phyloP scores from a whole-genome alignment of 371 early-diverging fungal genomes.

The Syncephalastrum racemosum region DNA sequence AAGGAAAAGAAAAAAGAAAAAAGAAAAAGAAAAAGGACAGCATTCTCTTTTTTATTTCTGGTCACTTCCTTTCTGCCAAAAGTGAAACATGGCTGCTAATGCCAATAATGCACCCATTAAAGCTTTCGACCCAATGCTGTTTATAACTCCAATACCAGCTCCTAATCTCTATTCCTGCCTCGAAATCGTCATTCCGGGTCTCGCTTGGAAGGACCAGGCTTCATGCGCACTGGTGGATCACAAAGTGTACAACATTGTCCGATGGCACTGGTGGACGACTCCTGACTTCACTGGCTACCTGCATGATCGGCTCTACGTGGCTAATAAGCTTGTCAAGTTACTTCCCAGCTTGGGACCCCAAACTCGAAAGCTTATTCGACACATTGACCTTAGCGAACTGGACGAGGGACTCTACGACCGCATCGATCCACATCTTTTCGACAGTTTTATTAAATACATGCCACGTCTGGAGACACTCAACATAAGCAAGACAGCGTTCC shows the following conservation, averaged over 20 bases:
- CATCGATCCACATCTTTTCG: conserved; percentile 29
- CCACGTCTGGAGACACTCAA: conserved; percentile 19
- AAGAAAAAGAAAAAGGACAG: not conserved
- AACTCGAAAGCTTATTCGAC: conserved; percentile 9
- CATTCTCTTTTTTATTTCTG: conserved; percentile 2
- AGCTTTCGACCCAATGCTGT: conserved; percentile 13
- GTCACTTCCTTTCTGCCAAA: not conserved
- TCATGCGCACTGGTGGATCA: conserved; percentile 11
- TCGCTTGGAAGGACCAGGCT: not conserved
- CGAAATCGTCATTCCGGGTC: conserved; percentile 5
- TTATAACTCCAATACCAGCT: not conserved
- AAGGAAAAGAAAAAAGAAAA: conserved; percentile 2
- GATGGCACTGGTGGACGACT: conserved; percentile 12
- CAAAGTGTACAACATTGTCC: conserved; percentile 3
- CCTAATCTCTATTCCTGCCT: conserved; percentile 1
- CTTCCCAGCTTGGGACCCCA: conserved; percentile 15
- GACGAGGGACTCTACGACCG: conserved; percentile 34
- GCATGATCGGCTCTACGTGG: conserved; percentile 20
- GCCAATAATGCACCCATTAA: not conserved
- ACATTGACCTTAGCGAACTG: conserved; percentile 23
- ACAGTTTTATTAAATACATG: conserved; percentile 13
- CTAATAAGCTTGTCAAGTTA: conserved; percentile 25
- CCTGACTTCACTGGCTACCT: conserved; percentile 20
- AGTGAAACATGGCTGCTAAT: not conserved
- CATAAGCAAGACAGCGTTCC: conserved; percentile 17